Evolutionary conservation across 1,284 basidiomycete species (phyloP).

Genomic region (Trichosporon sp.): DNA sequence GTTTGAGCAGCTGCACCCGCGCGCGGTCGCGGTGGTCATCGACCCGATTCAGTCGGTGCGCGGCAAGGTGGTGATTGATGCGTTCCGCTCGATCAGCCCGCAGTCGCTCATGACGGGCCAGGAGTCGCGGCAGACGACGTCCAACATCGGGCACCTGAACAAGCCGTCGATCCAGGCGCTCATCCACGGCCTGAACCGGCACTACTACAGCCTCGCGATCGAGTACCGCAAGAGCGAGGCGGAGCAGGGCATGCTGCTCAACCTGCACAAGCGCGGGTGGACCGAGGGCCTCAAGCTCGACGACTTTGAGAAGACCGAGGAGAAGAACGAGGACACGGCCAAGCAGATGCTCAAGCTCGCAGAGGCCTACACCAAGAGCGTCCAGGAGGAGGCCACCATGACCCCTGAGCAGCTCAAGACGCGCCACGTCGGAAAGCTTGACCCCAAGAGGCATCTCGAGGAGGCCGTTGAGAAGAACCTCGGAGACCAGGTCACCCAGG

Average conservation of each 20-base stretch:
- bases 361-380: conserved; percentile 88
- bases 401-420: conserved; percentile 87
- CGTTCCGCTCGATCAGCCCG: conserved; percentile 92
- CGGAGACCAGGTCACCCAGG: conserved; percentile 92
- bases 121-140: conserved; percentile 95
- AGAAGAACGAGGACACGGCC: conserved; percentile 82
- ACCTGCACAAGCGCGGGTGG: conserved; percentile 96
- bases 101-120: conserved; percentile 75
- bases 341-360: conserved; percentile 92
- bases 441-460: conserved; percentile 93
- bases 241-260: conserved; percentile 97
- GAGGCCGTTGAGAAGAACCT: conserved; percentile 96
- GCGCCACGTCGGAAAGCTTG: conserved; percentile 93
- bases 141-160: conserved; percentile 97
- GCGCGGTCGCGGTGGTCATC: conserved; percentile 95
- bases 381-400: conserved; percentile 90
- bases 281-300: conserved; percentile 87
- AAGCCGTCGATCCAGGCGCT: conserved; percentile 97
- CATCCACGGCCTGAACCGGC: conserved; percentile 90
- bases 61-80: conserved; percentile 98
- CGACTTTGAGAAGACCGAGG: conserved; percentile 81
- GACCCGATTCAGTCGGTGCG: conserved; percentile 99
- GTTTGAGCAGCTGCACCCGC: conserved; percentile 90
- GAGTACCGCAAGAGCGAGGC: conserved; percentile 95
- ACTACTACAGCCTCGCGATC: conserved; percentile 92